Percentiles rank a stretch among this genome's conserved stretches.
Conservation (phyloP, 2,329 filamentous ascomycete species). For the Cladosporium sp. region DNA sequence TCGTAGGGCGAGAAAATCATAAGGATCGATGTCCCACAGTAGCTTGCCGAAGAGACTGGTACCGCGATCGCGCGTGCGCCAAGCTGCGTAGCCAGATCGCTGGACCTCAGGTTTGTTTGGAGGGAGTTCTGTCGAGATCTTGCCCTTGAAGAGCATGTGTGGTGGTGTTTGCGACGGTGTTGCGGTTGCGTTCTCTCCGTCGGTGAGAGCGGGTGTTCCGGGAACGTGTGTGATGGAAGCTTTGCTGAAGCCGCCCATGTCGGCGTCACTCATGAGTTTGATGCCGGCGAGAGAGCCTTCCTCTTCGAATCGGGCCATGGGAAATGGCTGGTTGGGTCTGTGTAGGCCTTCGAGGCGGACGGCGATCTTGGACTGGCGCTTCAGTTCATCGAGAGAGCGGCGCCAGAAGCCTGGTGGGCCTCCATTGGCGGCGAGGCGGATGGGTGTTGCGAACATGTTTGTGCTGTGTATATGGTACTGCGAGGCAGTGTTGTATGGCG, state of each 20-base stretch:
- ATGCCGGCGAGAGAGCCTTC: conserved; percentile 47
- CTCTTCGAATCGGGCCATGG: conserved; percentile 65
- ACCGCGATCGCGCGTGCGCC: conserved; percentile 76
- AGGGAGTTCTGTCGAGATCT: conserved; percentile 83
- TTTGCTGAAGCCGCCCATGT: conserved; percentile 83
- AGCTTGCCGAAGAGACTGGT: conserved; percentile 82
- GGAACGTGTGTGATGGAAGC: conserved; percentile 66
- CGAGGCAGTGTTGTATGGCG: background rate
- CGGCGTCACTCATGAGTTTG: conserved; percentile 80
- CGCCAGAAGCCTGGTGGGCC: conserved; percentile 55
- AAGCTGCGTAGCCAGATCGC: conserved; percentile 85
- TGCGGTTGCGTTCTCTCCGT: background rate
- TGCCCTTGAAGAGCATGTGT: conserved; percentile 82
- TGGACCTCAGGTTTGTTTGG: conserved; percentile 71
- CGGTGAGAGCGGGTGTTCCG: background rate
- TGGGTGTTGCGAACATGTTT: conserved; percentile 28
- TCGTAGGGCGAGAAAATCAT: conserved; percentile 81
- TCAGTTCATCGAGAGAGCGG: conserved; percentile 61
- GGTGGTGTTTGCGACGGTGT: conserved; percentile 44
- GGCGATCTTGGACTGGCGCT: conserved; percentile 59
- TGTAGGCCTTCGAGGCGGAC: conserved; percentile 70
- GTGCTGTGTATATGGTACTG: background rate
- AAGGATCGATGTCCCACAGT: conserved; percentile 87
- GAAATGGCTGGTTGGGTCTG: conserved; percentile 63
- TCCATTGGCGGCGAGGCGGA: conserved; percentile 26